Base-by-base conservation (phyloP, 1,284 basidiomycete species). In the Xanthoconium separans region DNA sequence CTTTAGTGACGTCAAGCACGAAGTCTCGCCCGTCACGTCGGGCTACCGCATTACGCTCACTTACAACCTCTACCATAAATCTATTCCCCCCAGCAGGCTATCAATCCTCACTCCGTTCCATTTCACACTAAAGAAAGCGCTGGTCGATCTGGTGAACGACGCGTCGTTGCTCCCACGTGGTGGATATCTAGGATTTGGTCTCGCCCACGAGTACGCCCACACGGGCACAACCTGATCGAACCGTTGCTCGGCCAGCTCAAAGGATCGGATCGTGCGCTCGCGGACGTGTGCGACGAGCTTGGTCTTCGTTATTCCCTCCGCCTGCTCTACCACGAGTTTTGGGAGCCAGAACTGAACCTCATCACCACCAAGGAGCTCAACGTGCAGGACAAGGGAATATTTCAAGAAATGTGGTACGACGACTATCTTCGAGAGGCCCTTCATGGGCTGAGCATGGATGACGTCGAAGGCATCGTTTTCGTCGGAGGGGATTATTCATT, bases 211-310 rank as follows among this genome's bases (percentile, higher is more conserved):
- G 24, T 24, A 24, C 24, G 24, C 6, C 24, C 24, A 24, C 24
- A 3, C 24, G 24, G 24, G 24, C 24, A 24, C 6, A 24, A 24
- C 2, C 4, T 53, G 2, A 2, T 59, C 16, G 34, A 48, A 2
- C 44, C 12, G 1, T 15, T 59, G 39, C 11, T 50, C 18, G 48
- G n/a, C 22, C 58, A 56, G 31, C 15, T 54, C 22, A 56, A 59
- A 47, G 57, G 57, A 9, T 44, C 75, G 37, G 70, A 76, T 48
- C 73, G 78, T 74, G 58, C 70, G 75, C 33, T 57, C 55, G n/a
- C 64, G 27, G 73, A 74, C 0, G 49, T 44, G 0, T 58, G 51
- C 16, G 44, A 51, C 11, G 24, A 20, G 2, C 47, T 56, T 10
- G 54, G 50, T 9, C 37, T 60, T 3, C 16, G 11, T 9, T 40